Base-by-base conservation (phyloP, 257 asterid species). In the Asclepias syriaca region DNA sequence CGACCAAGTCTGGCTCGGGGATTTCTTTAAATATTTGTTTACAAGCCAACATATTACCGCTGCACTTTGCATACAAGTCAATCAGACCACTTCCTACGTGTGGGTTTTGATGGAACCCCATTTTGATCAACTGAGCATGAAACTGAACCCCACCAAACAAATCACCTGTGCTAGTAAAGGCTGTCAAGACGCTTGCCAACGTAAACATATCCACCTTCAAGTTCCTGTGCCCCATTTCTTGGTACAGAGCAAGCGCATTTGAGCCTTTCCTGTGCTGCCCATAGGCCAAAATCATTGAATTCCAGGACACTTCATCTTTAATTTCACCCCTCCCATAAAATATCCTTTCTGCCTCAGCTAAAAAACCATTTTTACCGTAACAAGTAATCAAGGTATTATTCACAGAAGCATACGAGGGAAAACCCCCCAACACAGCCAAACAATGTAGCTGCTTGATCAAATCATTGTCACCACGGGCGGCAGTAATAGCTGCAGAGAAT, bases 281-380 rank as follows among this genome's bases (percentile, higher is more conserved):
- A 22, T 87, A 89, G 0, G 89, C 90, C 56, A 89, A 95, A 60
- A 89, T 83, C 96, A 91, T 91, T 27, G 95, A 81, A 72, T 87
- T 91, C 97, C 97, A 91, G 1, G 97, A 86, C 3, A 91, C 96
- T 84, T 81, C 93, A 57, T 91, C 91, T 80, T 78, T 87, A 70
- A 80, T 73, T 55, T 50, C 77, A 39, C 80, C 88, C 90, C 89
- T 87, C 74, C 69, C 79, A 29, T 9, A 21, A 76, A 91, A 91
- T 45, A 87, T 78, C 78, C 55, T 71, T 61, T 84, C 76, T 0
- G 96, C 91, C 79, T 84, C 86, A 15, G 51, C 68, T 45, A 81
- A 79, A 15, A 51, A 65, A 1, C 91, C 80, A 40, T 81, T 85
- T 69, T 72, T 87, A 65, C 93, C 66, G 43, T 89, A 91, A 73